Evolutionary conservation across 768 basidiomycete species (phyloP).

Genomic region (Boletus fagicola): DNA sequence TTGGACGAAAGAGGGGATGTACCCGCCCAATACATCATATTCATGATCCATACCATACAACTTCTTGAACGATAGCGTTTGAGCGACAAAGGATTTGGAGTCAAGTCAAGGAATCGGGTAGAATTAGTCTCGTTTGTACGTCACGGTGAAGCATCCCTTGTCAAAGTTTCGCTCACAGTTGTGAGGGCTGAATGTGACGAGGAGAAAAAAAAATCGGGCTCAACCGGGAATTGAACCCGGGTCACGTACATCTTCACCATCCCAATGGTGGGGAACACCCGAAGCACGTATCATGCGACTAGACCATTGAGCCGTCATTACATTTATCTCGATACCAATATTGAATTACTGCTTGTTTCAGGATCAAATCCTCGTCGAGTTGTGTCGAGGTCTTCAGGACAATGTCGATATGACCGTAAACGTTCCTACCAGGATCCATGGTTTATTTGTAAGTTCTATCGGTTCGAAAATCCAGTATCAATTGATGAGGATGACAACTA

Average conservation of each 20-base stretch:
- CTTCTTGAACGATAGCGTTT: neutral
- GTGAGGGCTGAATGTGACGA: neutral
- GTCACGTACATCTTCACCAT: conserved; percentile 37
- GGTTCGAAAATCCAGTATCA: no score
- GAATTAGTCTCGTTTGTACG: neutral
- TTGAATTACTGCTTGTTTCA: neutral
- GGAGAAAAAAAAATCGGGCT: conserved; percentile 12
- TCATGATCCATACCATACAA: conserved; percentile 17
- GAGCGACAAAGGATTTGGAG: neutral
- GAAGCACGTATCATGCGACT: conserved; percentile 39
- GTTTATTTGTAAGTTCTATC: no score
- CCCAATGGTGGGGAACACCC: conserved; percentile 23
- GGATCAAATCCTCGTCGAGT: no score
- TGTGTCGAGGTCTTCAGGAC: no score
- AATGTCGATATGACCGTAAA: no score
- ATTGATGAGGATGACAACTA: no score
- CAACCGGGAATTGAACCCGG: conserved; percentile 39
- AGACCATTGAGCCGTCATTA: conserved; percentile 34
- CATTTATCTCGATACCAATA: neutral
- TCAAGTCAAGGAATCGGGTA: conserved; percentile 3
- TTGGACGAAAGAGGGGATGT: conserved; percentile 26
- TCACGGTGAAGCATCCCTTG: conserved; percentile 18
- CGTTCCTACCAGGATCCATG: no score
- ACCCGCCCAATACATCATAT: conserved; percentile 21
- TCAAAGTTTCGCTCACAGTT: no score